A percentile compares a stretch with the other conserved stretches of the same genome.
phyloP scores from a whole-genome alignment of 2,329 filamentous ascomycete genomes.

The Laburnicola sp. region DNA sequence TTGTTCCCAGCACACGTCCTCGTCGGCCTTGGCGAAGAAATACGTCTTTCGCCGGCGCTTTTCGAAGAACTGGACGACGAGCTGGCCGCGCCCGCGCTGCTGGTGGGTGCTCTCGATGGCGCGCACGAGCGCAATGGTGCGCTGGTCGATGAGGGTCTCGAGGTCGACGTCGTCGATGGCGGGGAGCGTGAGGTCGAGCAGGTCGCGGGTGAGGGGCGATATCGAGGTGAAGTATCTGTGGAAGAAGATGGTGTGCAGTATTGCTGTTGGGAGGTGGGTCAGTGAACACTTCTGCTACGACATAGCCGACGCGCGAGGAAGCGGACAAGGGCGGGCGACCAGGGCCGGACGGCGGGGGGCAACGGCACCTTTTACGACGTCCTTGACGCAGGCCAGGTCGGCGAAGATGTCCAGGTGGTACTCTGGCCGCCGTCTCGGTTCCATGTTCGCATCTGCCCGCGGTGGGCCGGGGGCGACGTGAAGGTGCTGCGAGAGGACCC shows the following conservation, averaged over 20 bases:
- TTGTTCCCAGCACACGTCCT: slow-evolving; percentile 95
- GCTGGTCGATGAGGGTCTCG: slow-evolving; percentile 90
- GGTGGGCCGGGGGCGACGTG: slow-evolving; percentile 8
- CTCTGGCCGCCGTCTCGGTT: slow-evolving; percentile 72
- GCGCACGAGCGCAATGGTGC: slow-evolving; percentile 75
- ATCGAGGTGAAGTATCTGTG: slow-evolving; percentile 94
- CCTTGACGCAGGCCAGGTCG: slow-evolving; percentile 84
- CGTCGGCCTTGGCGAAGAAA: slow-evolving; percentile 74
- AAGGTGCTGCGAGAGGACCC: slow-evolving; percentile 8
- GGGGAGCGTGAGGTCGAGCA: slow-evolving; percentile 87
- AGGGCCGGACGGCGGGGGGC: slow-evolving; percentile 5
- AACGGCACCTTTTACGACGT: slow-evolving; percentile 85
- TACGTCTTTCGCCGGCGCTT: slow-evolving; percentile 82
- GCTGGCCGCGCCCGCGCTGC: slow-evolving; percentile 69
- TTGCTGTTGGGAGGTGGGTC: slow-evolving; percentile 58
- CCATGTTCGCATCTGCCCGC: slow-evolving; percentile 56
- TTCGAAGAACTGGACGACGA: slow-evolving; percentile 92
- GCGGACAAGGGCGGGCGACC: slow-evolving; percentile 14
- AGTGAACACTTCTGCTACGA: not conserved
- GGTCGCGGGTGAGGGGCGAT: slow-evolving; percentile 78
- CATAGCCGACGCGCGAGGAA: slow-evolving; percentile 8
- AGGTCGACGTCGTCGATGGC: slow-evolving; percentile 88
- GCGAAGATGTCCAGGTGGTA: slow-evolving; percentile 94
- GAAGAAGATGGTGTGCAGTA: slow-evolving; percentile 98
- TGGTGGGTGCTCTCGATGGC: slow-evolving; percentile 65